phyloP scores from a whole-genome alignment of 306 rosid genomes.

The Cicer chorassanicum region DNA sequence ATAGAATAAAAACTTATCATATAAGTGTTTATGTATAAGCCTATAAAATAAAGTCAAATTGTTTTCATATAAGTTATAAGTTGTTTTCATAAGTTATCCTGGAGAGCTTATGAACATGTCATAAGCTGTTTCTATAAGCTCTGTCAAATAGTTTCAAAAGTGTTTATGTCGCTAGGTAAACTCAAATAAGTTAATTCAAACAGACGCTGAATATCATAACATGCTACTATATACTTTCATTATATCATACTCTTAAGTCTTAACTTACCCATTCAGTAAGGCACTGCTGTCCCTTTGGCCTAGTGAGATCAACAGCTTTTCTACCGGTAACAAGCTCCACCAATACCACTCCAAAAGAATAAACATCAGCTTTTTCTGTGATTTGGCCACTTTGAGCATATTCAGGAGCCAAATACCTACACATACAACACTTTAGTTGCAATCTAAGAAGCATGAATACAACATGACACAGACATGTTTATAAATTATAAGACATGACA shows the following conservation, averaged over 20 bases:
- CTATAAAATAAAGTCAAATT: no score
- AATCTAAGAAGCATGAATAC: conserved; percentile 14
- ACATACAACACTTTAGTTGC: conserved; percentile 33
- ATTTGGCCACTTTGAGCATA: conserved; percentile 99
- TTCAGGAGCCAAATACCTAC: conserved; percentile 96
- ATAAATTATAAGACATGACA: background rate
- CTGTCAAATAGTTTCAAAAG: no score
- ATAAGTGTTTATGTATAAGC: no score
- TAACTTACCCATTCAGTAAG: conserved; percentile 93
- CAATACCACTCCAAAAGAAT: conserved; percentile 94
- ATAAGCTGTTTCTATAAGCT: no score
- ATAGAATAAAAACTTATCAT: no score
- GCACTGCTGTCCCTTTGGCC: conserved; percentile 98
- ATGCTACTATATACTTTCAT: background rate
- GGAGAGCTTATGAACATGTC: no score
- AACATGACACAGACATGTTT: background rate
- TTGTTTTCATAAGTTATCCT: no score
- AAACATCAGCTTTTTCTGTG: conserved; percentile 97
- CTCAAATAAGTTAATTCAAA: no score
- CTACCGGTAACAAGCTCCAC: conserved; percentile 94
- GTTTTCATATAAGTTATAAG: no score
- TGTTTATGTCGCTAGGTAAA: no score
- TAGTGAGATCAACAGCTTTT: conserved; percentile 92
- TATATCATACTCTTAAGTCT: conserved; percentile 1
- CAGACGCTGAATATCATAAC: background rate